These are phyloP conservation scores for Eucalyptus caleyi DNA, from an alignment of 345 rosid genomes.

Conservation along the genomic window DNA sequence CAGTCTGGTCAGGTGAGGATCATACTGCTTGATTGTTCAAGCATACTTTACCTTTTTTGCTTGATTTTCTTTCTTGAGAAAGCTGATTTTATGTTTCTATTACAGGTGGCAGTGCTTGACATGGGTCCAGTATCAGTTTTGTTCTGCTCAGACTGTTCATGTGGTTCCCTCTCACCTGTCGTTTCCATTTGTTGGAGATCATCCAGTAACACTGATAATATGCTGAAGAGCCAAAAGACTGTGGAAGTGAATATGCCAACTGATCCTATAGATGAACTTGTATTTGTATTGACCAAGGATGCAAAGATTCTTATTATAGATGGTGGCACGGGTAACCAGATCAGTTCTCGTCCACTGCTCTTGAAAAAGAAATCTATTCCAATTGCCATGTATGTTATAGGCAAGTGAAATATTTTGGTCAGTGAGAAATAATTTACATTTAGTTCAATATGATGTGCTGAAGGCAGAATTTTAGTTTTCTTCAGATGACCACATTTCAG, in stretches of 20 bases:
- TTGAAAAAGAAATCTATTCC: slow-evolving; percentile 30
- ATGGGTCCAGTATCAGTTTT: slow-evolving; percentile 37
- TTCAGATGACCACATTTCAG: not conserved
- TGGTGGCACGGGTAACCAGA: slow-evolving; percentile 33
- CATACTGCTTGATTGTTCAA: not conserved
- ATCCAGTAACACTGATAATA: slow-evolving; percentile 14
- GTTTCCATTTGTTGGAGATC: slow-evolving; percentile 30
- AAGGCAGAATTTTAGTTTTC: not conserved
- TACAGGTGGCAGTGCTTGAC: slow-evolving; percentile 86
- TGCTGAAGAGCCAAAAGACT: slow-evolving; percentile 10
- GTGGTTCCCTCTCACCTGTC: slow-evolving; percentile 40
- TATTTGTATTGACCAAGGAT: slow-evolving; percentile 53
- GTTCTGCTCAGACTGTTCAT: slow-evolving; percentile 46
- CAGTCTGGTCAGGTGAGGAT: slow-evolving; percentile 56
- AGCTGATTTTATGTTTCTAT: not conserved
- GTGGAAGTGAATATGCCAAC: not conserved
- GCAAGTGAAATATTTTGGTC: slow-evolving; percentile 22
- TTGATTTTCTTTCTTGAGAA: not conserved
- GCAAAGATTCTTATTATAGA: slow-evolving; percentile 44
- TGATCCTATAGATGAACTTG: slow-evolving; percentile 6
- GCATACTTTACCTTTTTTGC: not conserved
- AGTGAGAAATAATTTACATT: not conserved
- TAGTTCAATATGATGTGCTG: not conserved
- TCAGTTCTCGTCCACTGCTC: slow-evolving; percentile 22
- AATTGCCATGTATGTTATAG: slow-evolving; percentile 54